phyloP scores from a whole-genome alignment of 75 land plant species.

The Pseudotsuga menziesii region DNA sequence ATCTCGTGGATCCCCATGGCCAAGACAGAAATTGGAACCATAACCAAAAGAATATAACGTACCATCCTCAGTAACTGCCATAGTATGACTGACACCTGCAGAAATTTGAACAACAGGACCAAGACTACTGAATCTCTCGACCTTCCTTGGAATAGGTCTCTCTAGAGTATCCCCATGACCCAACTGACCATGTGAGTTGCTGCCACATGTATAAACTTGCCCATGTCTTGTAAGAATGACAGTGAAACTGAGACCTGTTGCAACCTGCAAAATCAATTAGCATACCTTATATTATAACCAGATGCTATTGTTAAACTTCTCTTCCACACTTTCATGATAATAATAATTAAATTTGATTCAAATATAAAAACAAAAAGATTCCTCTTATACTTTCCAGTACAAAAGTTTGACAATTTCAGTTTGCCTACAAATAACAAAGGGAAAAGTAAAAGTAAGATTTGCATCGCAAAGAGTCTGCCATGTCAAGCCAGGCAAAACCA shows the following conservation, averaged over 20 bases:
- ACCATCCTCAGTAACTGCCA: constrained; percentile 72
- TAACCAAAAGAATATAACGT: constrained; percentile 78
- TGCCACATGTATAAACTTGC: constrained; percentile 79
- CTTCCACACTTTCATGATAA: background rate
- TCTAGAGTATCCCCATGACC: constrained; percentile 83
- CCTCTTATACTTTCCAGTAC: background rate
- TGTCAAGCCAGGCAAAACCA: background rate
- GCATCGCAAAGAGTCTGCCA: background rate
- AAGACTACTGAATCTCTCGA: constrained; percentile 35
- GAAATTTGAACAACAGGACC: constrained; percentile 68
- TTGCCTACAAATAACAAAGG: background rate
- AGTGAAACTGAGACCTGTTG: constrained; percentile 83
- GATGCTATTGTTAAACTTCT: background rate
- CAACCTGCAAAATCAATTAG: constrained; percentile 40
- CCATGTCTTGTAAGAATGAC: constrained; percentile 69
- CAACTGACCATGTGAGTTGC: constrained; percentile 81
- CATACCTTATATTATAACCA: background rate
- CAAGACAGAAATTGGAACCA: constrained; percentile 81
- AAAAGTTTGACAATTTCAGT: background rate
- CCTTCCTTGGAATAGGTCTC: constrained; percentile 39
- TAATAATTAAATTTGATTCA: background rate
- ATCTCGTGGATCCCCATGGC: constrained; percentile 86
- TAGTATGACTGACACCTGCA: constrained; percentile 67
- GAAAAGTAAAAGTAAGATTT: background rate
- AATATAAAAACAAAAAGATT: too few relatives aligned